Conservation (phyloP, 2,329 filamentous ascomycete species). For the Didymella exigua region DNA sequence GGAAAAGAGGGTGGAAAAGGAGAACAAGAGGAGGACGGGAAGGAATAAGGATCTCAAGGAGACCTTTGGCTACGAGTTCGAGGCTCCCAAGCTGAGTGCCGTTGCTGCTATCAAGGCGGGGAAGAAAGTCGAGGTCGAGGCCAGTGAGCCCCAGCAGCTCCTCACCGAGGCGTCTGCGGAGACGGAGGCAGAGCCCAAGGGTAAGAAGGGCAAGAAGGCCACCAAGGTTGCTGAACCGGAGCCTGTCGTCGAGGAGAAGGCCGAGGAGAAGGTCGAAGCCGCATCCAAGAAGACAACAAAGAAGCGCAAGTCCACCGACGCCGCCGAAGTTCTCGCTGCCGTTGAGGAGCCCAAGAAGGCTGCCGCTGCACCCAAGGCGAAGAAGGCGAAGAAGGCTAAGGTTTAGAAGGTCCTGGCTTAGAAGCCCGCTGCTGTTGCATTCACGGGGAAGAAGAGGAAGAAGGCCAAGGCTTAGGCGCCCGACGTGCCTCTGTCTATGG, state of each 20-base stretch:
- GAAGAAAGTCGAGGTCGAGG: slow-evolving; percentile 27
- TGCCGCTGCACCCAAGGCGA: slow-evolving; percentile 17
- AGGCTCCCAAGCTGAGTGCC: slow-evolving; percentile 72
- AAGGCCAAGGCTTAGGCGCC: slow-evolving; percentile 10
- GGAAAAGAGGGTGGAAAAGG: slow-evolving; percentile 74
- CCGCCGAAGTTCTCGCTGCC: slow-evolving; percentile 14
- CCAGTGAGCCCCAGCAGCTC: slow-evolving; percentile 35
- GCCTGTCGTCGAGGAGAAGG: slow-evolving; percentile 19
- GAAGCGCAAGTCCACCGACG: slow-evolving; percentile 32
- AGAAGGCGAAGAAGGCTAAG: slow-evolving; percentile 33
- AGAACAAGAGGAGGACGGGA: slow-evolving; percentile 70
- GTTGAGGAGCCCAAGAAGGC: slow-evolving; percentile 24
- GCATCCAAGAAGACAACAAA: slow-evolving; percentile 25
- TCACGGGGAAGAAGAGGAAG: slow-evolving; percentile 31
- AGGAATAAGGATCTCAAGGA: slow-evolving; percentile 78
- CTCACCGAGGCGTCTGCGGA: slow-evolving; percentile 26
- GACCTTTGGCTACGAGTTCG: slow-evolving; percentile 83
- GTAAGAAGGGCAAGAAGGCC: slow-evolving; percentile 43
- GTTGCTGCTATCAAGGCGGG: slow-evolving; percentile 52
- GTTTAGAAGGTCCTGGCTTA: slow-evolving; percentile 2
- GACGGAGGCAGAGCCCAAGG: slow-evolving; percentile 39
- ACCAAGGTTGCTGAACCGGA: slow-evolving; percentile 33
- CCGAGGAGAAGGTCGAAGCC: slow-evolving; percentile 14
- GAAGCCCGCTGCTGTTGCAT: slow-evolving; percentile 10
- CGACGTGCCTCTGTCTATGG: not conserved